Base-by-base conservation (phyloP, 345 rosid species). In the Microthlaspi erraticum region DNA sequence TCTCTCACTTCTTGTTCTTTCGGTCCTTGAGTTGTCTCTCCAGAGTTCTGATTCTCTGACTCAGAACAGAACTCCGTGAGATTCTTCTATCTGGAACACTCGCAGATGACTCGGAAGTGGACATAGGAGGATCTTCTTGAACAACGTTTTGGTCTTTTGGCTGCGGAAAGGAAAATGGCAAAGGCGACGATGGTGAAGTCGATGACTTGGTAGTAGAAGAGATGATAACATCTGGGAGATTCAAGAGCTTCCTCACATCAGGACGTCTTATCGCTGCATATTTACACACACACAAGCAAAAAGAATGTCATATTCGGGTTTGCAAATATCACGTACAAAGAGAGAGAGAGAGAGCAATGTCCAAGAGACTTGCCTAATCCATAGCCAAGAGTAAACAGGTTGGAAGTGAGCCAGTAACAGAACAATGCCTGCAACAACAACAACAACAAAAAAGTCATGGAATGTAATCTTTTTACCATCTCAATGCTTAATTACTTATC, bases 381-480 rank as follows among this genome's bases (percentile, higher is more conserved):
- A 70, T 80, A 84, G 19, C 48, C 71, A 37, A 82, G 78, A 17
- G 83, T 68, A 73, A 82, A 83, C 13, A 83, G 32, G 76, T 83
- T 83, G 60, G 86, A 83, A 59, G 84, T 80, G 53, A 83, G 80
- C 84, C 86, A 83, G 79, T 80, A 83, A 57, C 83, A 77, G 57
- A 83, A 83, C 49, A 83, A 56, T 44, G 86, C 86, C 86, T 79
- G 79, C 56, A 44, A 8, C 57, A n/a, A 53, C n/a, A n/a, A 53
- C n/a, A 48, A 38, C 29, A 26, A 26, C 29, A 26, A 26, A 26
- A 26, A 26, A 26, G 29, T 0, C 54, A 66, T 45, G 54, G 13
- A 50, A 39, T 14, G 36, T 33, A 16, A 70, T 38, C 3, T 60
- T 49, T 31, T 43, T 17, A 16, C 8, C 7, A 59, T 26, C 17